Evolutionary conservation across 108 stramenopile species (phyloP).

Genomic region (Skeletonema costatum): DNA sequence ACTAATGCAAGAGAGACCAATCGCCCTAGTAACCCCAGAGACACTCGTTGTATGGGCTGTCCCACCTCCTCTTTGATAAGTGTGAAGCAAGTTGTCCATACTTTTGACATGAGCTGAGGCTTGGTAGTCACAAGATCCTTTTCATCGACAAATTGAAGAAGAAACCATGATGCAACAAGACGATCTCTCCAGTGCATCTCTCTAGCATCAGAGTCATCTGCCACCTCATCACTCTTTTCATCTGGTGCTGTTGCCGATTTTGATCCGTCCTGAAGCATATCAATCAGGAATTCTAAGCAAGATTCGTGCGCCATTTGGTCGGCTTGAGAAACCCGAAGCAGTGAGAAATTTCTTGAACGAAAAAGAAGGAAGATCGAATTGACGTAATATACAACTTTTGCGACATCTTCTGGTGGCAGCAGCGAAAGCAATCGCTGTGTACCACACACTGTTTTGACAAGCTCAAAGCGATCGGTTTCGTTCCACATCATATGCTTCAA

Average conservation of each 20-base stretch:
- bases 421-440: slow-evolving; percentile 70
- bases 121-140: slow-evolving; percentile 52
- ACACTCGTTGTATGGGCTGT: slow-evolving; percentile 83
- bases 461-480: slow-evolving; percentile 54
- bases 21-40: slow-evolving; percentile 80
- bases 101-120: slow-evolving; percentile 24
- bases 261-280: slow-evolving; percentile 37
- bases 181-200: slow-evolving; percentile 86
- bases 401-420: slow-evolving; percentile 83
- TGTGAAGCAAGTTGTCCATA: slow-evolving; percentile 73
- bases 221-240: slow-evolving; percentile 8
- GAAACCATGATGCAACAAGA: slow-evolving; percentile 80
- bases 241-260: slow-evolving; percentile 23
- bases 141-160: slow-evolving; percentile 65
- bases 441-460: slow-evolving; percentile 69
- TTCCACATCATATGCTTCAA: slow-evolving; percentile 60
- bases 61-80: slow-evolving; percentile 78
- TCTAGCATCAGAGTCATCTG: slow-evolving; percentile 37
- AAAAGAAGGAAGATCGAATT: slow-evolving; percentile 76
- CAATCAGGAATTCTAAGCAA: slow-evolving; percentile 62
- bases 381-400: slow-evolving; percentile 83
- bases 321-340: slow-evolving; percentile 52
- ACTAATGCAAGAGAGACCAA: slow-evolving; percentile 58
- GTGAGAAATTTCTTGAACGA: slow-evolving; percentile 63
- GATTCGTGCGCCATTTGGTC: slow-evolving; percentile 57